phyloP scores from a whole-genome alignment of 441 rosid genomes.

The Euphorbia corollata region DNA sequence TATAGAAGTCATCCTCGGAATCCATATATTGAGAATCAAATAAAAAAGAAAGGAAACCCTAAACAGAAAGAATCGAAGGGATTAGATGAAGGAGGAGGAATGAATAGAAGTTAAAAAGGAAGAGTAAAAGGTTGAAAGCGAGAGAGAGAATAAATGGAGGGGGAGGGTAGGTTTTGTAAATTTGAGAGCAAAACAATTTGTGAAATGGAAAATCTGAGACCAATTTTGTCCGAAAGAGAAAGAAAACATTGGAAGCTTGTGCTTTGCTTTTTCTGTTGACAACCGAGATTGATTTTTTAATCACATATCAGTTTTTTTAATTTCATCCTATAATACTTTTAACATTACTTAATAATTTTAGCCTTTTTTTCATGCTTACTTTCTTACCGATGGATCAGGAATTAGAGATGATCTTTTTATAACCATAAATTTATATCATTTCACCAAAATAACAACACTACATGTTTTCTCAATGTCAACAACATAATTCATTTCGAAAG shows the following conservation, averaged over 20 bases:
- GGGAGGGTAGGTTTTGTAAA: not conserved
- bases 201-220: slow-evolving; percentile 7
- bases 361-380: too few relatives aligned
- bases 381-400: too few relatives aligned
- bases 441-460: too few relatives aligned
- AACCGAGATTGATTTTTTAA: too few relatives aligned
- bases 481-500: too few relatives aligned
- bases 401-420: too few relatives aligned
- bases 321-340: too few relatives aligned
- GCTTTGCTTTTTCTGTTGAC: not conserved
- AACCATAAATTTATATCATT: too few relatives aligned
- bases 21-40: slow-evolving; percentile 26
- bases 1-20: slow-evolving; percentile 52
- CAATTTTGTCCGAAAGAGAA: not conserved
- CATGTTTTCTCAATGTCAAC: too few relatives aligned
- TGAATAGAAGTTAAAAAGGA: not conserved
- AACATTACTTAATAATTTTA: too few relatives aligned
- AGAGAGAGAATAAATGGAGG: not conserved
- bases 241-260: not conserved
- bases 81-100: not conserved
- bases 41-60: slow-evolving; percentile 5
- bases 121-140: not conserved
- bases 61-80: slow-evolving; percentile 5
- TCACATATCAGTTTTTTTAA: too few relatives aligned
- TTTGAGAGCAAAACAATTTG: slow-evolving; percentile 18